Base-by-base conservation (phyloP, 768 basidiomycete species). In the Lactarius sp. region DNA sequence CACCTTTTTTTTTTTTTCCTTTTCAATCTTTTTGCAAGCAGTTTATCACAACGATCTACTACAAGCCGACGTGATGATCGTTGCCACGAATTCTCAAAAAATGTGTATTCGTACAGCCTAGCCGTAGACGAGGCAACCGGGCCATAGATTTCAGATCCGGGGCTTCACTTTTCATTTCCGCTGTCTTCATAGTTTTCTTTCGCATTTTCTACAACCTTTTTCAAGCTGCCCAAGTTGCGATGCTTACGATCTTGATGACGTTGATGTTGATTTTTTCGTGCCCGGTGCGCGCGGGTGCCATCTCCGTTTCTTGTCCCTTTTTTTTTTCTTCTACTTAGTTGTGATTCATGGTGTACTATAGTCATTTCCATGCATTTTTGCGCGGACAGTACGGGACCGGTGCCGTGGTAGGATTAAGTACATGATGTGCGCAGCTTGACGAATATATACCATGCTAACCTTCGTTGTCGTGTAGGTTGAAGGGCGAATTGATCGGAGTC, bases 41-140 rank as follows among this genome's bases (percentile, higher is more conserved):
- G 89, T 93, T 88, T 78, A 82, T 93, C 74, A 91, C 91, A 52
- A 92, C 88, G 55, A 84, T 93, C 71, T 92, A 85, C 73, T 90
- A 89, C 76, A 90, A 88, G 72, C 88, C 88, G 22, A 83, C 82
- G 68, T 84, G 65, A 68, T 49, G 34, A 41, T 14, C 39, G 53
- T 22, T 27, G 27, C 46, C 16, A 12, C 56, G 20, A 42, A 52
- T 22, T 63, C 36, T 14, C 20, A 18, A 31, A 54, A 59, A 59
- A 47, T 27, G 47, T 64, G 59, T 64, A 60, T 64, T 31, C 47
- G 18, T 64, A 60, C 53, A 42, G 13, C 37, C 59, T 64, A 60
- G 59, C 52, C 34, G 58, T 64, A 64, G 63, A 64, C 20, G 53
- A 37, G 39, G 63, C 59, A 51, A 50, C 59, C 59, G 53, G 57